phyloP scores from a whole-genome alignment of 225 moss, liverwort and hornwort genomes.

The Asterella californica region DNA sequence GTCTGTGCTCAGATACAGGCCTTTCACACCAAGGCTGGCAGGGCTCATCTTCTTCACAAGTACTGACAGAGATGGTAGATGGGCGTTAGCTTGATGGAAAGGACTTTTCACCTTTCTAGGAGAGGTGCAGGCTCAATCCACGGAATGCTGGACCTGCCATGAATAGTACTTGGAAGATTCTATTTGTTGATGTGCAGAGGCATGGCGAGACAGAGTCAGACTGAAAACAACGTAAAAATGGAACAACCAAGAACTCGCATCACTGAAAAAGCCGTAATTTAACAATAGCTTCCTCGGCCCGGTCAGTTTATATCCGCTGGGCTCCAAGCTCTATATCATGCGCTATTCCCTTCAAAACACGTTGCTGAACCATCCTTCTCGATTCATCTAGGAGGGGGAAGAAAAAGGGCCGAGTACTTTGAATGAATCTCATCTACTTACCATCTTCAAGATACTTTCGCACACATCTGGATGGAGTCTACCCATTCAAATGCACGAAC shows the following conservation, averaged over 20 bases:
- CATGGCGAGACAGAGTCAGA: too few relatives aligned
- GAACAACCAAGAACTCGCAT: conserved; percentile 83
- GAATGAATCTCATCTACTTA: neutral
- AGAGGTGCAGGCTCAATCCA: too few relatives aligned
- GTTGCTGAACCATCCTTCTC: conserved; percentile 59
- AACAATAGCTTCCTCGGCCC: conserved; percentile 89
- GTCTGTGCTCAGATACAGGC: neutral
- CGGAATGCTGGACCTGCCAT: too few relatives aligned
- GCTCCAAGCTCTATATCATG: conserved; percentile 82
- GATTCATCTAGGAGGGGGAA: conserved; percentile 48
- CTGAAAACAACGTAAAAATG: too few relatives aligned
- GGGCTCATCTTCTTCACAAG: conserved; percentile 20
- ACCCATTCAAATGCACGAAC: neutral
- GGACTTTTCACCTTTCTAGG: too few relatives aligned
- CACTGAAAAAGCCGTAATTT: conserved; percentile 84
- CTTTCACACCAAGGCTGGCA: neutral
- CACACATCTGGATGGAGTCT: neutral
- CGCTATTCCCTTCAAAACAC: conserved; percentile 65
- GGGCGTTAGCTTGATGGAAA: too few relatives aligned
- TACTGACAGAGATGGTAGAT: conserved; percentile 53
- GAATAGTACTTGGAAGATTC: too few relatives aligned
- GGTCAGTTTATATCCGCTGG: conserved; percentile 70
- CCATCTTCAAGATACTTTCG: neutral
- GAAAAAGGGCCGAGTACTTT: neutral
- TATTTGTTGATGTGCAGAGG: too few relatives aligned